phyloP scores from a whole-genome alignment of 2,329 filamentous ascomycete species.

The Phoma herbarum region DNA sequence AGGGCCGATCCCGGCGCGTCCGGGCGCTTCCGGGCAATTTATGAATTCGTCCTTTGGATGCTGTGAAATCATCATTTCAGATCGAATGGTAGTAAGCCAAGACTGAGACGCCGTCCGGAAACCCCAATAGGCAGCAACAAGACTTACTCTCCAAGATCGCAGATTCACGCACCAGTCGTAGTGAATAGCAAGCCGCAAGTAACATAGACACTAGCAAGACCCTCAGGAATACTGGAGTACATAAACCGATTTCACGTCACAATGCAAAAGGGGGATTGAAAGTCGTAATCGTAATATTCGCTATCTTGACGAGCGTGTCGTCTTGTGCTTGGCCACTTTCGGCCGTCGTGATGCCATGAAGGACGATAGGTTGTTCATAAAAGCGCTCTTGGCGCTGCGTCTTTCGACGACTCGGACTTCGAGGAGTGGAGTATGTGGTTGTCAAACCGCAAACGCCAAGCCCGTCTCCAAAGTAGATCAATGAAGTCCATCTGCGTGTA shows the following conservation, averaged over 20 bases:
- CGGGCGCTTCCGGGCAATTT: not conserved
- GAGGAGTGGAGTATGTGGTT: constrained; percentile 13
- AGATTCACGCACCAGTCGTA: not conserved
- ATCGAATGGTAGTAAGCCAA: not conserved
- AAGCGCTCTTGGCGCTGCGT: constrained; percentile 2
- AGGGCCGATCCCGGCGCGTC: not conserved
- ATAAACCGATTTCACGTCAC: not conserved
- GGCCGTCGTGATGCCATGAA: not conserved
- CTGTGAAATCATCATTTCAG: not conserved
- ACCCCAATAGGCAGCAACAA: not conserved
- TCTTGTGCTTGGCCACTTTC: not conserved
- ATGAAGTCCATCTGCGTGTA: constrained; percentile 25
- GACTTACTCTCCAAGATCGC: not conserved
- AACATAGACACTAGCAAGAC: no score
- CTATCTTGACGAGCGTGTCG: constrained; percentile 12
- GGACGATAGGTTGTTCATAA: not conserved
- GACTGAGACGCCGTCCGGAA: not conserved
- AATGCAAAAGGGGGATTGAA: no score
- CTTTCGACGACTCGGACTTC: not conserved
- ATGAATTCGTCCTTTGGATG: not conserved
- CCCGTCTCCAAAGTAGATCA: constrained; percentile 21
- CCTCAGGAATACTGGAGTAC: no score
- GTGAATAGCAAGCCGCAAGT: not conserved
- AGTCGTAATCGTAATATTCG: constrained; percentile 15
- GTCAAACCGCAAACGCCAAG: constrained; percentile 20